Evolutionary conservation across 345 rosid genomes (phyloP), one percentile per base, ranked within the genome.

Genomic region (Lepidium sativum): DNA sequence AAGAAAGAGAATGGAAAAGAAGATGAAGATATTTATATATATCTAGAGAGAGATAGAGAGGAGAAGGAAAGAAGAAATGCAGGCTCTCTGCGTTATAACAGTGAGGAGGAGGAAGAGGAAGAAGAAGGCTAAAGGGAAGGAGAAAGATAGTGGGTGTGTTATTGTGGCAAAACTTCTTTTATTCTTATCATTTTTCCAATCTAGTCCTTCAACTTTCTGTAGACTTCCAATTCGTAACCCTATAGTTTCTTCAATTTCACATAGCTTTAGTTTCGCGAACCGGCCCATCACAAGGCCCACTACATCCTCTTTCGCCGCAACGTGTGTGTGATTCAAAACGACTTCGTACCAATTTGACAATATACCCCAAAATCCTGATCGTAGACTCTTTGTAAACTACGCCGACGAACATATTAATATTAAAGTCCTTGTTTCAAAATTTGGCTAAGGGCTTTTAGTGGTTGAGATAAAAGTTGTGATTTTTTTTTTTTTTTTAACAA

Each of bases 131-230:
- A 38, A 71, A 40, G 47, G 21, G 61, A 65, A 58, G 67, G 25
- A 60, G 65, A 54, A 50, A 65, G 66, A 58, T 43, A 73, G 72
- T 73, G 77, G 77, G 72, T 73, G 64, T 68, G 68, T 52, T 73
- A 73, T 73, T 67, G 72, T 52, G 63, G 14, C 57, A 54, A 60
- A 65, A 35, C 50, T 54, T 34, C 10, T 60, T 60, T 73, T 67
- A 73, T 66, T 66, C 44, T 34, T 72, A 47, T 38, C 1, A 17
- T 15, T 18, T 67, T 73, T 21, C 21, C 1, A 52, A 2, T 53
- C 33, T 0, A 60, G 6, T 73, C 68, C 68, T 73, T 45, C 0
- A 11, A 2, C 0, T 60, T 67, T 67, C 1, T n/a, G 0, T 15
- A 14, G 1, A 53, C 25, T 67, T 60, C 6, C 2, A 73, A 32